Percentiles rank a stretch among this genome's conserved stretches.
phyloP scores from a whole-genome alignment of 495 filamentous ascomycete genomes.

The Tuber borchii region DNA sequence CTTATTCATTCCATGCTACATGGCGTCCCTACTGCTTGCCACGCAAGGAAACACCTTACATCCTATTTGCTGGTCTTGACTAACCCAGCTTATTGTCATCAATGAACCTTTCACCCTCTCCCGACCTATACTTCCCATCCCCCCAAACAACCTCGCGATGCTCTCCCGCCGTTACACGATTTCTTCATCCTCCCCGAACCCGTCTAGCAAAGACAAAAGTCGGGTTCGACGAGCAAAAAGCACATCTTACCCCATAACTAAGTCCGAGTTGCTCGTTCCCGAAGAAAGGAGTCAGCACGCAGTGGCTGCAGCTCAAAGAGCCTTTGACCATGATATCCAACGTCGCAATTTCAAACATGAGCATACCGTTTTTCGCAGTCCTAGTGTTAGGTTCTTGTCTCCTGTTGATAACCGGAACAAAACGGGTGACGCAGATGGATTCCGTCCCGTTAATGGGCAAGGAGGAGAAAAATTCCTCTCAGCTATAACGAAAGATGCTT shows the following conservation, averaged over 20 bases:
- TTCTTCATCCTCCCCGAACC: conserved; percentile 17
- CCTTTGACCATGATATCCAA: conserved; percentile 33
- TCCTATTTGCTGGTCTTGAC: not conserved
- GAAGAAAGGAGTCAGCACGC: conserved; percentile 36
- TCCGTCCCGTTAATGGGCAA: not conserved
- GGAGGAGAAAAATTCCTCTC: not conserved
- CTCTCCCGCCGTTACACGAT: conserved; percentile 31
- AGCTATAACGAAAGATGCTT: not conserved
- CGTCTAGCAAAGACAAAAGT: conserved; percentile 8
- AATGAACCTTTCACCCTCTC: not conserved
- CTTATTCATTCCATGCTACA: not conserved
- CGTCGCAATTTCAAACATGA: conserved; percentile 9
- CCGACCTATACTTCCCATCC: not conserved
- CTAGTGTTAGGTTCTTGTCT: conserved; percentile 30
- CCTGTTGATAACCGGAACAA: conserved; percentile 15
- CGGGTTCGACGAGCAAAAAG: conserved; percentile 32
- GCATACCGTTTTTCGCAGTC: conserved; percentile 8
- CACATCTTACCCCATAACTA: conserved; percentile 33
- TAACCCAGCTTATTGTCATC: conserved; percentile 3
- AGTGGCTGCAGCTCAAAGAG: conserved; percentile 38
- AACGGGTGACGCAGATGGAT: not conserved
- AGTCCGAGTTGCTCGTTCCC: conserved; percentile 31
- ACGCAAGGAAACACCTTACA: not conserved
- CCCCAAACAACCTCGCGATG: conserved; percentile 17
- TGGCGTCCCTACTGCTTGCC: not conserved